phyloP scores from a whole-genome alignment of 108 stramenopile genomes.

The Schizochytrium sp. region DNA sequence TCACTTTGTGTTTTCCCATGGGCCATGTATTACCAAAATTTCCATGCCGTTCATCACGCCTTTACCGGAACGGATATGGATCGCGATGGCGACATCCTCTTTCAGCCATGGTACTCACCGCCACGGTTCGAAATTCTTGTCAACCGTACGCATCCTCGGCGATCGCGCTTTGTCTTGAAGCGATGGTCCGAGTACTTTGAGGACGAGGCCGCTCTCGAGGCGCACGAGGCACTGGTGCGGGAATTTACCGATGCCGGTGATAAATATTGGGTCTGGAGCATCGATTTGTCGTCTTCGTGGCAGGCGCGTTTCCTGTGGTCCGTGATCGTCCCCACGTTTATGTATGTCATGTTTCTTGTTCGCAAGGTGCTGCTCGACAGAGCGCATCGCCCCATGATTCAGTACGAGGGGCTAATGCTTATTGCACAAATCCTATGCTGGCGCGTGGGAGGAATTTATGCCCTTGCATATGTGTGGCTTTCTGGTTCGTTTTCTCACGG shows the following conservation, averaged over 20 bases:
- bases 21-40: slow-evolving; percentile 14
- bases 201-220: not conserved
- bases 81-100: not conserved
- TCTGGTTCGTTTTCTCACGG: not conserved
- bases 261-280: not conserved
- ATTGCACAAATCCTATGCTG: not conserved
- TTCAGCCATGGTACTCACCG: slow-evolving; percentile 8
- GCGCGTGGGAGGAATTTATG: not conserved
- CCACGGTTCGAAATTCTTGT: not conserved
- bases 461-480: not conserved
- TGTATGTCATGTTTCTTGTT: not conserved
- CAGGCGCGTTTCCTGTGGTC: not conserved
- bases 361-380: not conserved
- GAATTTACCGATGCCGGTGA: not conserved
- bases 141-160: not conserved
- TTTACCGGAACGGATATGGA: not conserved
- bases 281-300: not conserved
- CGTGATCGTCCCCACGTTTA: not conserved
- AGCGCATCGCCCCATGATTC: not conserved
- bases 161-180: not conserved
- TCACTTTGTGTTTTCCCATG: not conserved
- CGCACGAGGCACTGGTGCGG: not conserved
- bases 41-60: not conserved
- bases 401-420: not conserved
- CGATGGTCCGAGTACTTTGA: slow-evolving; percentile 11